Evolutionary conservation across 805 yeast species (phyloP).

Genomic region (Sugiyamaella qingdaonensis): DNA sequence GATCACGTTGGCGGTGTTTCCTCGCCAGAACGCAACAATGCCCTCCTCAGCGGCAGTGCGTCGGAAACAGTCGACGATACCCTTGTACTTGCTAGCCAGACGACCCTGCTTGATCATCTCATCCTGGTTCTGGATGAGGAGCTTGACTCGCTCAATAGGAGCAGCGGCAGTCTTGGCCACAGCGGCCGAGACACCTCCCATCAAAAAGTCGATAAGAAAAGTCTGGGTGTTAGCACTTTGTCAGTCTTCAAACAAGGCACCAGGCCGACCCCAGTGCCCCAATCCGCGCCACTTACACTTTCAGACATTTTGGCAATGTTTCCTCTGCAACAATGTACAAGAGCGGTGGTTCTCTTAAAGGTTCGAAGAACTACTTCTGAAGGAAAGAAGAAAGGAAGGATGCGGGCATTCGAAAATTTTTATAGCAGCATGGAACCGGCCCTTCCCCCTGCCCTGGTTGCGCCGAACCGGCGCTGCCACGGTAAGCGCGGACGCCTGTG

Average conservation of each 20-base stretch:
- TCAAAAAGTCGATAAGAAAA: slow-evolving; percentile 34
- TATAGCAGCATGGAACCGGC: background rate
- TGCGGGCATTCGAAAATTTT: slow-evolving; percentile 3
- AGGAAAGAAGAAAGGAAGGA: slow-evolving; percentile 1
- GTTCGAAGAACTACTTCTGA: slow-evolving; percentile 3
- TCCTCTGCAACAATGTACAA: background rate
- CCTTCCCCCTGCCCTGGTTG: background rate
- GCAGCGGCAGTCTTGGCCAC: slow-evolving; percentile 97
- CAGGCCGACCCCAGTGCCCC: background rate
- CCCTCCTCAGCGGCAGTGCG: slow-evolving; percentile 96
- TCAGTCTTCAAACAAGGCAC: background rate
- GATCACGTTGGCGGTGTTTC: slow-evolving; percentile 98
- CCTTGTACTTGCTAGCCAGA: slow-evolving; percentile 77
- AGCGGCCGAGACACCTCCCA: slow-evolving; percentile 99
- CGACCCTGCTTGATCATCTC: slow-evolving; percentile 98
- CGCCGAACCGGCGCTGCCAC: background rate
- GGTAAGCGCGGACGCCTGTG: background rate
- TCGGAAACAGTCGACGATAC: slow-evolving; percentile 90
- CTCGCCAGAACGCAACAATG: slow-evolving; percentile 94
- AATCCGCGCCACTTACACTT: slow-evolving; percentile 4
- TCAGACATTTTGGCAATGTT: slow-evolving; percentile 2
- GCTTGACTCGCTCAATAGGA: slow-evolving; percentile 95
- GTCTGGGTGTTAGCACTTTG: slow-evolving; percentile 11
- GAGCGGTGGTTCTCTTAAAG: background rate
- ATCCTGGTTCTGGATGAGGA: slow-evolving; percentile 95